Percentiles rank a stretch among this genome's conserved stretches.
Evolutionary conservation across 768 basidiomycete genomes (phyloP).

Genomic region (Suillus occidentalis): DNA sequence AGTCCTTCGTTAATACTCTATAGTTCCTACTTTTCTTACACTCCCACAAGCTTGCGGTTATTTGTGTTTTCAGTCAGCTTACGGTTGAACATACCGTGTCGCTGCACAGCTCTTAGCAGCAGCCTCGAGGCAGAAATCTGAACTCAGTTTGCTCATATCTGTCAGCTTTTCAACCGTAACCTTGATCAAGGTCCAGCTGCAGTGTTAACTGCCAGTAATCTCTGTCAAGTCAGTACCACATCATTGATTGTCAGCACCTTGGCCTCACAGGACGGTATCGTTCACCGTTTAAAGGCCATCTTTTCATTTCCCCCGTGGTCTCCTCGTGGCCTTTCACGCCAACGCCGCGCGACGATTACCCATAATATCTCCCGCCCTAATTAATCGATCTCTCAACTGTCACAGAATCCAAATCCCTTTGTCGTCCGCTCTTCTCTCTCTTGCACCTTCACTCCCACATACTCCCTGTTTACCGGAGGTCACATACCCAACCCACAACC

Average conservation of each 20-base stretch:
- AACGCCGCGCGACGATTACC: constrained; percentile 31
- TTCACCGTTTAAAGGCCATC: constrained; percentile 1
- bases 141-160: constrained; percentile 5
- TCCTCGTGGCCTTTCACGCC: constrained; percentile 36
- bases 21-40: constrained; percentile 3
- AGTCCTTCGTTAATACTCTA: constrained; percentile 17
- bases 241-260: constrained; percentile 1
- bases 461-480: constrained; percentile 28
- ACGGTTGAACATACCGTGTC: neutral
- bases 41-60: neutral
- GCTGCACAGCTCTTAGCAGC: constrained; percentile 14
- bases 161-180: neutral
- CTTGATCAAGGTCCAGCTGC: neutral
- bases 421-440: constrained; percentile 23
- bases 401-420: constrained; percentile 18
- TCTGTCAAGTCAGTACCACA: neutral
- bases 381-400: constrained; percentile 27
- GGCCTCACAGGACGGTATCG: neutral
- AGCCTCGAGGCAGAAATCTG: constrained; percentile 31
- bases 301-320: constrained; percentile 6
- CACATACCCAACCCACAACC: constrained; percentile 27
- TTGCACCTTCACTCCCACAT: constrained; percentile 17
- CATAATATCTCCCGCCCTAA: constrained; percentile 32
- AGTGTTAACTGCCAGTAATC: neutral
- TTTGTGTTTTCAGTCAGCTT: neutral